These are phyloP conservation scores for Chaetomium fimeti DNA, from an alignment of 495 filamentous ascomycete genomes.

Conservation along the genomic window DNA sequence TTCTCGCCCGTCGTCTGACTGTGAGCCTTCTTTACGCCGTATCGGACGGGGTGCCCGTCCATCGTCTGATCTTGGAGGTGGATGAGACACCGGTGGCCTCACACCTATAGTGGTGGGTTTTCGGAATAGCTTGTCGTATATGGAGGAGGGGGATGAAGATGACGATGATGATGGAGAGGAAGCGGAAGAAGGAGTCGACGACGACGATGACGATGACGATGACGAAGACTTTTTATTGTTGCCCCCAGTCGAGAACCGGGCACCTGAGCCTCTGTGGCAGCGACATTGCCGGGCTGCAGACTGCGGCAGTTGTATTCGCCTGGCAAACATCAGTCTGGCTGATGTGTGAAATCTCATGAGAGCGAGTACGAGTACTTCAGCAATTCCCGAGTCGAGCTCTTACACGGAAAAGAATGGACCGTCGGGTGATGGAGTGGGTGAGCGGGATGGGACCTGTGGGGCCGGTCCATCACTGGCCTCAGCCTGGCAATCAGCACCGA, in stretches of 20 bases:
- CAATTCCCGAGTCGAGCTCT: background rate
- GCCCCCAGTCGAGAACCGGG: background rate
- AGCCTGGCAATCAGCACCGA: background rate
- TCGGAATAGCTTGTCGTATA: slow-evolving; percentile 7
- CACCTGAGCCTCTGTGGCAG: background rate
- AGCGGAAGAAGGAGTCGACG: background rate
- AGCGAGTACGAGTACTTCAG: background rate
- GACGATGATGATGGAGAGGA: background rate
- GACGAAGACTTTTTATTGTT: background rate
- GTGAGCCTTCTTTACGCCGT: background rate
- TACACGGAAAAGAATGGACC: background rate
- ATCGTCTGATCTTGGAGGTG: background rate
- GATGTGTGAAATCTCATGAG: background rate
- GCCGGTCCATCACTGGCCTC: too few relatives aligned
- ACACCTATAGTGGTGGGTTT: background rate
- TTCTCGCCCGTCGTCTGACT: background rate
- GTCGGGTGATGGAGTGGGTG: background rate
- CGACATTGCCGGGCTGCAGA: slow-evolving; percentile 11
- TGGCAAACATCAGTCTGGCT: slow-evolving; percentile 19
- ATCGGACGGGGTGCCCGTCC: background rate
- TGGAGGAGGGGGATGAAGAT: background rate
- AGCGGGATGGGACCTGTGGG: background rate
- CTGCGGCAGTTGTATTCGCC: slow-evolving; percentile 15
- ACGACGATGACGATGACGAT: background rate
- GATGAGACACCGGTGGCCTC: background rate